Evolutionary conservation across 208 protist genomes (phyloP).

Genomic region (Leishmania aethiopica): DNA sequence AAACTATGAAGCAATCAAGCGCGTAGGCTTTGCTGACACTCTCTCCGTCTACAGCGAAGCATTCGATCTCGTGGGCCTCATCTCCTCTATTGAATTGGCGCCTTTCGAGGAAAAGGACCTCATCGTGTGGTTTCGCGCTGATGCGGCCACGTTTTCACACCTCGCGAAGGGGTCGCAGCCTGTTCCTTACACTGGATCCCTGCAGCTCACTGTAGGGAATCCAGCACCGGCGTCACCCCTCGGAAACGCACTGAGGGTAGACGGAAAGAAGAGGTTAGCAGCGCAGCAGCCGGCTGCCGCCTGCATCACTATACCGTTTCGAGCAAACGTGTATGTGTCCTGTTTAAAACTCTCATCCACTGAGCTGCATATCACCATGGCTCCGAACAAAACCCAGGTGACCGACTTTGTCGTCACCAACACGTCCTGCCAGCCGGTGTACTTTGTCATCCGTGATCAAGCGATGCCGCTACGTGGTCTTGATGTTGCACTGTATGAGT

Average conservation of each 20-base stretch:
- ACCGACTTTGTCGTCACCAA: slow-evolving; percentile 79
- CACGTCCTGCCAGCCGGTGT: slow-evolving; percentile 53
- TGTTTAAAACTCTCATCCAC: slow-evolving; percentile 58
- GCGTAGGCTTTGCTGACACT: slow-evolving; percentile 15
- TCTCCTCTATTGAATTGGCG: slow-evolving; percentile 42
- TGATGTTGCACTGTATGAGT: slow-evolving; percentile 72
- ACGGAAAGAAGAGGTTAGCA: background rate
- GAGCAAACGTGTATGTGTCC: slow-evolving; percentile 73
- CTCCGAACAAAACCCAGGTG: slow-evolving; percentile 74
- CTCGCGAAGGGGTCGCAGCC: slow-evolving; percentile 43
- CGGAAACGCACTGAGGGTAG: background rate
- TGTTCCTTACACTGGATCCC: slow-evolving; percentile 39
- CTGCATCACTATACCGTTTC: slow-evolving; percentile 55
- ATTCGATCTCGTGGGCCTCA: slow-evolving; percentile 63
- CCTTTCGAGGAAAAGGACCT: slow-evolving; percentile 54
- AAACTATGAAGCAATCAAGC: slow-evolving; percentile 42
- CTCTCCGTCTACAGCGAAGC: slow-evolving; percentile 53
- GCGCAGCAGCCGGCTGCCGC: background rate
- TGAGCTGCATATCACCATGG: slow-evolving; percentile 74
- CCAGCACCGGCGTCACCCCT: background rate
- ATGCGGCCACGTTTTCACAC: slow-evolving; percentile 54
- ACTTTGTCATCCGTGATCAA: slow-evolving; percentile 80
- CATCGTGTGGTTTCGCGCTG: slow-evolving; percentile 60
- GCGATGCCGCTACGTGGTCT: slow-evolving; percentile 60
- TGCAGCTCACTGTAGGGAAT: slow-evolving; percentile 43